phyloP scores from a whole-genome alignment of 2,329 filamentous ascomycete genomes.

The Raffaelea ambrosiae region DNA sequence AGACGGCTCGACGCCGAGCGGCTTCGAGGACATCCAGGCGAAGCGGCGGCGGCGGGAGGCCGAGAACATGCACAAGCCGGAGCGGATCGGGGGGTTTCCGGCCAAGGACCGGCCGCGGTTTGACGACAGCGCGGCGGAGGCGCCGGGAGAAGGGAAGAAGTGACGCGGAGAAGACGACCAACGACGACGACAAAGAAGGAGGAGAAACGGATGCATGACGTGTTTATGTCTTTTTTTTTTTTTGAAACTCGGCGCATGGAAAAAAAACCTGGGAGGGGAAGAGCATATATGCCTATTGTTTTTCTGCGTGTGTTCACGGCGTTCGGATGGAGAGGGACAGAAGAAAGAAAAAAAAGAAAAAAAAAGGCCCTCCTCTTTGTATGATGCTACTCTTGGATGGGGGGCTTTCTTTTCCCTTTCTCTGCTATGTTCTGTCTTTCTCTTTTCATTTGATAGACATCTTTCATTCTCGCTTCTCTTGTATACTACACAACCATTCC shows the following conservation, averaged over 20 bases:
- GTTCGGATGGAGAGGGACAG: neutral
- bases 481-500: too few relatives aligned
- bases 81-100: conserved; percentile 47
- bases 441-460: neutral
- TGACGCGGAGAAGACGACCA: neutral
- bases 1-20: conserved; percentile 21
- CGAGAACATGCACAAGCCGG: conserved; percentile 42
- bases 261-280: neutral
- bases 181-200: neutral
- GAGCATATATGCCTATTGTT: too few relatives aligned
- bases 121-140: conserved; percentile 3
- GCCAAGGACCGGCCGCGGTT: conserved; percentile 26
- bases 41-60: conserved; percentile 40
- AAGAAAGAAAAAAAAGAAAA: neutral
- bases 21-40: conserved; percentile 31
- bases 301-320: too few relatives aligned
- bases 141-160: neutral
- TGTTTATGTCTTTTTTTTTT: too few relatives aligned
- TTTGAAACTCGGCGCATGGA: neutral
- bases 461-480: too few relatives aligned
- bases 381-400: too few relatives aligned
- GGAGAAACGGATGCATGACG: neutral
- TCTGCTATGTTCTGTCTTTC: neutral
- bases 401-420: neutral
- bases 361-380: neutral